Percentiles rank a stretch among this genome's conserved stretches.
Evolutionary conservation across 1,284 basidiomycete genomes (phyloP).

Genomic region (Coniferiporia weirii): DNA sequence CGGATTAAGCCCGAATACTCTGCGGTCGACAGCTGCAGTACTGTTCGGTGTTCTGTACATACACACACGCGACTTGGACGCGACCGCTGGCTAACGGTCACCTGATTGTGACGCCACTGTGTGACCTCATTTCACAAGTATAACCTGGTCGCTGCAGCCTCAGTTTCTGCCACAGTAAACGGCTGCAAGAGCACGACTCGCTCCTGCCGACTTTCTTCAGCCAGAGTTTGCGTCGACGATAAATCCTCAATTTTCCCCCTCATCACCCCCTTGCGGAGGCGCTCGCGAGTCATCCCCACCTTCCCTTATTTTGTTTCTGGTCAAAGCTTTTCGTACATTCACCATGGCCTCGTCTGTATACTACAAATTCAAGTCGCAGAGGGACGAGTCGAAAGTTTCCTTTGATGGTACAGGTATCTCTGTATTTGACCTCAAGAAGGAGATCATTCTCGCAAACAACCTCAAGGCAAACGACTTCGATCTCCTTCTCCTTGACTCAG

Average conservation of each 20-base stretch:
- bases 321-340: constrained; percentile 10
- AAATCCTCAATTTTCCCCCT: not conserved
- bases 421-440: constrained; percentile 98
- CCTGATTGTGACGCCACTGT: not conserved
- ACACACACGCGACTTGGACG: not conserved
- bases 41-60: too few species aligned
- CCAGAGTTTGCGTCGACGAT: not conserved
- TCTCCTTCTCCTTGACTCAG: constrained; percentile 81
- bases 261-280: not conserved
- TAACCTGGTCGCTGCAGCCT: too few species aligned
- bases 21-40: too few species aligned
- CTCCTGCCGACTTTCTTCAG: not conserved
- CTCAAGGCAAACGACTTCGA: constrained; percentile 98
- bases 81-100: not conserved
- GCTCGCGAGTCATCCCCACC: not conserved
- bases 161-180: too few species aligned
- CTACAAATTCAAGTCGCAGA: constrained; percentile 97
- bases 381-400: constrained; percentile 89
- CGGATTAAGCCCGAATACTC: too few species aligned
- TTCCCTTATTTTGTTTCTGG: not conserved
- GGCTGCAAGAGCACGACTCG: too few species aligned
- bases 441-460: constrained; percentile 95
- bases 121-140: not conserved
- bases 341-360: constrained; percentile 91
- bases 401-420: constrained; percentile 99